Evolutionary conservation across 1,139 yeast genomes (phyloP), one percentile per base, ranked within the genome.

Genomic region (Magnusiomyces paraingens): DNA sequence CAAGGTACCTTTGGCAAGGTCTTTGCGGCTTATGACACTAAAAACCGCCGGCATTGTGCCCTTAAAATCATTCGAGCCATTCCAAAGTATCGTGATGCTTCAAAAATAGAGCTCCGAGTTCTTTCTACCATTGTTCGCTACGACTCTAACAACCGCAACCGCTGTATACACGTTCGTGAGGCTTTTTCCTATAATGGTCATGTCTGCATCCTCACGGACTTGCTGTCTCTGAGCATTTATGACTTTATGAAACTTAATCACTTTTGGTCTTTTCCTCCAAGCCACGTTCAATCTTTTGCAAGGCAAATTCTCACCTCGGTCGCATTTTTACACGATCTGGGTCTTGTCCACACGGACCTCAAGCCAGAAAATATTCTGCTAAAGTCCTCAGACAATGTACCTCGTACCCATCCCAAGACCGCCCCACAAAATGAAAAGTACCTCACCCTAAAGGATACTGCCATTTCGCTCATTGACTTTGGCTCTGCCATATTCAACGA

Each of bases 1-100:
- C 98, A 93, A 66, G 99, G 99, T 6, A 94, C 99, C 0, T 94
- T 93, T 73, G 99, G 99, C 18, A 93, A 91, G 67, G 99, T 94
- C 14, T 86, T 90, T 21, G 67, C 72, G 14, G 76, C 76, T 6
- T 71, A 65, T 53, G 75, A 73, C 58, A 76, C 76, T 57, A 72
- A 76, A 48, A 78, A 78, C 52, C 74, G 81, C 41, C 79, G 81
- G 57, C 78, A 79, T 53, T 95, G 90, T 53, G 99, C 99, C 1
- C 85, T 93, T 59, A 94, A 94, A 68, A 88, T 94, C 59, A 93
- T 94, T 50, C 64, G 78, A 3, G 73, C 78, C 1, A 69, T 75
- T 5, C 76, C 71, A 46, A 75, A 75, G 61, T 74, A 74, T 61
- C 67, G 78, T 11, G 78, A 74, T 50, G 78, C 78, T 10, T 65